These are phyloP conservation scores for Aureobasidium melanogenum DNA, from an alignment of 2,329 filamentous ascomycete genomes.

Conservation along the genomic window DNA sequence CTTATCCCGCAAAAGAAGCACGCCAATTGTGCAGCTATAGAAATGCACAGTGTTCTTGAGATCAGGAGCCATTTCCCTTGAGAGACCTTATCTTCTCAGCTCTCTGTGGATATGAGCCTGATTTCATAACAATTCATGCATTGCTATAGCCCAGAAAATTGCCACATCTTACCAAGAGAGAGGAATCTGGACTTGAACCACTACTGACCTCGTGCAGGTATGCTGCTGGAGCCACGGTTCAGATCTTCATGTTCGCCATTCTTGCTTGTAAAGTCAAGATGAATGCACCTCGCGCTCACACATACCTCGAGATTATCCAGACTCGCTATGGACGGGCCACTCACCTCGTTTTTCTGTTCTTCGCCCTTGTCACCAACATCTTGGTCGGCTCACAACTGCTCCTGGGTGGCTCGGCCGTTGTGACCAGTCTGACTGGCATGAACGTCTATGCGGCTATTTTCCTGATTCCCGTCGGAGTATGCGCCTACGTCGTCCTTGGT, in stretches of 20 bases:
- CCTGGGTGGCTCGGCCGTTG: constrained; percentile 35
- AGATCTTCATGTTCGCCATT: constrained; percentile 35
- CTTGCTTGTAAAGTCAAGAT: constrained; percentile 33
- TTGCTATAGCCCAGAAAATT: no score
- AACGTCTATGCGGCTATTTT: constrained; percentile 36
- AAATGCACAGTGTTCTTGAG: no score
- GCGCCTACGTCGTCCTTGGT: constrained; percentile 29
- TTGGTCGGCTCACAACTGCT: constrained; percentile 34
- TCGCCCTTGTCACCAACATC: constrained; percentile 36
- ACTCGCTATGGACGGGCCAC: constrained; percentile 28
- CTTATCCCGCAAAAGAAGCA: background rate
- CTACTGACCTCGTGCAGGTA: constrained; percentile 21
- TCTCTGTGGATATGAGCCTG: no score
- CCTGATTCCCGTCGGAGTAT: constrained; percentile 33
- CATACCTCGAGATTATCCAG: constrained; percentile 32
- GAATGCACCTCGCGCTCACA: constrained; percentile 30
- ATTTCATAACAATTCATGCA: no score
- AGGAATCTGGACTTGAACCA: no score
- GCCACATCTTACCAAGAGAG: no score
- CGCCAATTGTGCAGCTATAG: no score
- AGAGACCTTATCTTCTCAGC: no score
- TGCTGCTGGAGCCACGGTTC: constrained; percentile 33
- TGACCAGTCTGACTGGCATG: constrained; percentile 35
- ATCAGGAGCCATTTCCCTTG: no score
- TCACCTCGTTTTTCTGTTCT: constrained; percentile 33